Conservation (phyloP, 2,329 filamentous ascomycete species). For the Fusarium pseudoanthophilum region DNA sequence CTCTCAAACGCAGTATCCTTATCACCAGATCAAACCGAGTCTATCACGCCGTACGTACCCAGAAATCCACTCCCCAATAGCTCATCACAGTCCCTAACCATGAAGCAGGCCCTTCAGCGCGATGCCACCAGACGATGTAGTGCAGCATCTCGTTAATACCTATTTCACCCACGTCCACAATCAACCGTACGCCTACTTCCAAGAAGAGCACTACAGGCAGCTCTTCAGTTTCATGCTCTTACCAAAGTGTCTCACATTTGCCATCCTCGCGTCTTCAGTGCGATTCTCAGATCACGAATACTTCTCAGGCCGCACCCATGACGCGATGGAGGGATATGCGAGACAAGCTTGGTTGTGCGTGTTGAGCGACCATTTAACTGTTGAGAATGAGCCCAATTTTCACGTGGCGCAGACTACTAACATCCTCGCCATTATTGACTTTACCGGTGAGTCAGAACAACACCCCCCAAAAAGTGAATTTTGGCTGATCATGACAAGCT, state of each 20-base stretch:
- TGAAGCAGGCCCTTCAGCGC: background rate
- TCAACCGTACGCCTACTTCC: background rate
- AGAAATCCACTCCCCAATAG: rapidly evolving
- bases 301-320: background rate
- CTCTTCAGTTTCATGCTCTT: background rate
- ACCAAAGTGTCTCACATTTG: background rate
- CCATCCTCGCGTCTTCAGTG: background rate
- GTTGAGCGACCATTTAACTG: background rate
- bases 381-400: background rate
- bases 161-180: background rate
- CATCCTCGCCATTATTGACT: background rate
- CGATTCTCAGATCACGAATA: background rate
- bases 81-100: rapidly evolving
- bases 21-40: background rate
- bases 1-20: background rate
- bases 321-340: background rate
- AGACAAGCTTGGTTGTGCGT: background rate
- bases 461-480: background rate
- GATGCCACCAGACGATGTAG: background rate
- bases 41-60: background rate
- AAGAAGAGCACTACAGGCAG: background rate
- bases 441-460: background rate
- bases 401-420: background rate
- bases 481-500: background rate
- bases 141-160: background rate